A percentile compares a stretch with the other conserved stretches of the same genome.
Conservation (phyloP, 2,329 filamentous ascomycete species). For the Escovopsis sp. region DNA sequence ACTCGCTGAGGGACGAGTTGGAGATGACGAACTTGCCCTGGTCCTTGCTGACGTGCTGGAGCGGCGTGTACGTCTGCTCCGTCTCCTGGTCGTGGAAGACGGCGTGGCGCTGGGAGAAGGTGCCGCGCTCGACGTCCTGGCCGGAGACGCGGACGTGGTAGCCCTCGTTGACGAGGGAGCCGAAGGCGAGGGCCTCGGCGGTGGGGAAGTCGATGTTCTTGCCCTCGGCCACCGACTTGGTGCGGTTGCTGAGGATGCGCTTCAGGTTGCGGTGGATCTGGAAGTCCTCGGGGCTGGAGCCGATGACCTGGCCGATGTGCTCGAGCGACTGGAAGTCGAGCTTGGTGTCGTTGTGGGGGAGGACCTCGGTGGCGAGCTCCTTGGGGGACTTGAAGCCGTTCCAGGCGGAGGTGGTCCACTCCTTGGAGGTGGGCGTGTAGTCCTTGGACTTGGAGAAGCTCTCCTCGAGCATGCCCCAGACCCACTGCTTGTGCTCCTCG, state of each 20-base stretch:
- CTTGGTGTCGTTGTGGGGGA: slow-evolving; percentile 80
- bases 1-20: slow-evolving; percentile 73
- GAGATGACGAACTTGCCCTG: slow-evolving; percentile 94
- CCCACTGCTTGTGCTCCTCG: slow-evolving; percentile 98
- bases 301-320: slow-evolving; percentile 71
- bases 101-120: slow-evolving; percentile 94
- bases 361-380: slow-evolving; percentile 84
- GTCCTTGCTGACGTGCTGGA: slow-evolving; percentile 77
- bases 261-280: slow-evolving; percentile 88
- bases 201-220: slow-evolving; percentile 97
- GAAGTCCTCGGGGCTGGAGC: slow-evolving; percentile 70
- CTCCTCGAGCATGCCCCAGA: slow-evolving; percentile 97
- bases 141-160: slow-evolving; percentile 96
- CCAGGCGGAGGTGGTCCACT: slow-evolving; percentile 98
- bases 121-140: slow-evolving; percentile 98
- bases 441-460: slow-evolving; percentile 96
- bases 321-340: slow-evolving; percentile 59
- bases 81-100: slow-evolving; percentile 96
- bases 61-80: slow-evolving; percentile 82
- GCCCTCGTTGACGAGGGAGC: slow-evolving; percentile 77
- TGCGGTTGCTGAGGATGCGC: slow-evolving; percentile 79
- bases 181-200: slow-evolving; percentile 89
- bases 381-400: slow-evolving; percentile 99
- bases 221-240: slow-evolving; percentile 84
- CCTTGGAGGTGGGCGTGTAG: slow-evolving; percentile 89